Evolutionary conservation across 768 basidiomycete genomes (phyloP).

Genomic region (Leccinum aurantiacum): DNA sequence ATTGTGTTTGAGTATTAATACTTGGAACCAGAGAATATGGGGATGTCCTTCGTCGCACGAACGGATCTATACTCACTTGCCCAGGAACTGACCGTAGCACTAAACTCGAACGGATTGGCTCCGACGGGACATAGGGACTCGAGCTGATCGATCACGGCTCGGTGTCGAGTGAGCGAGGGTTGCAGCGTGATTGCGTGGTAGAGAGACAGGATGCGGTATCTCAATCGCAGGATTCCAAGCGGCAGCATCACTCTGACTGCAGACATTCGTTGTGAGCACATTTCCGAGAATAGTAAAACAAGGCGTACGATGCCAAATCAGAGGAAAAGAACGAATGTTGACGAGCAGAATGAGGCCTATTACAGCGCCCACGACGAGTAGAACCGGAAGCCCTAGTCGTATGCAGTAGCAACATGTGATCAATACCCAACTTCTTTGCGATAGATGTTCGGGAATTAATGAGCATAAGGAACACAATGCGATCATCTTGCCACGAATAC

Average conservation of each 20-base stretch:
- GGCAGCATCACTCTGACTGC: slow-evolving; percentile 14
- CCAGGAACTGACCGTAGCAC: slow-evolving; percentile 7
- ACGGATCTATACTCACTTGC: slow-evolving; percentile 11
- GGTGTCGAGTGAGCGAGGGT: slow-evolving; percentile 12
- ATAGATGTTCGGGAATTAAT: not conserved
- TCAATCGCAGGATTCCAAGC: slow-evolving; percentile 11
- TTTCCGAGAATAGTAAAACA: not conserved
- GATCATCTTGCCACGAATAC: not conserved
- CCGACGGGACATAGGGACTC: slow-evolving; percentile 19
- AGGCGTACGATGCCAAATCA: slow-evolving; percentile 18
- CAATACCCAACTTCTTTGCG: not conserved
- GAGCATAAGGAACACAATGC: slow-evolving; percentile 8
- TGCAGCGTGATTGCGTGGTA: slow-evolving; percentile 9
- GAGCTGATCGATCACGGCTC: slow-evolving; percentile 8
- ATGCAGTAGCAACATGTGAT: not conserved
- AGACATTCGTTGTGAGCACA: not conserved
- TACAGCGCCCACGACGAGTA: not conserved
- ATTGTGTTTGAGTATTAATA: not conserved
- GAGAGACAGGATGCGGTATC: slow-evolving; percentile 9
- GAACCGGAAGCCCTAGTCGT: not conserved
- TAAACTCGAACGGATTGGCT: slow-evolving; percentile 18
- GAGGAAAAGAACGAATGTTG: slow-evolving; percentile 14
- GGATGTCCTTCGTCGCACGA: not conserved
- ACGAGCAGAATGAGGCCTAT: slow-evolving; percentile 11
- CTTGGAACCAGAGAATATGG: not conserved